A percentile compares a stretch with the other conserved stretches of the same genome.
Evolutionary conservation across 345 rosid species (phyloP).

Genomic region (Brassica nigra): DNA sequence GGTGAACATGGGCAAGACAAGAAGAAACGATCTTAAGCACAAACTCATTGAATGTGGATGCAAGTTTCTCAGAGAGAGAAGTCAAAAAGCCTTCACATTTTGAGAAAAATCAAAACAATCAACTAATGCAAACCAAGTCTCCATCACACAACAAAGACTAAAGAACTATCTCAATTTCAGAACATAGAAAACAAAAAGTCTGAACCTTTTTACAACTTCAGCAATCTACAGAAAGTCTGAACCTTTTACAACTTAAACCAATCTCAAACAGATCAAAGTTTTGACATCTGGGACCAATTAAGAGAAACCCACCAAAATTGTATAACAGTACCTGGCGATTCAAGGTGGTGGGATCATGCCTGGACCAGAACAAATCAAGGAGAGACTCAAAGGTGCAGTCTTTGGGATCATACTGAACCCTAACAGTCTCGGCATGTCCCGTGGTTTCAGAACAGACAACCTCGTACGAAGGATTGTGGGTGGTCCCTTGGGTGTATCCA

Average conservation of each 20-base stretch:
- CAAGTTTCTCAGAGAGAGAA: no score
- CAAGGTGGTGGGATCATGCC: constrained; percentile 90
- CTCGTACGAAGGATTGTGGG: constrained; percentile 67
- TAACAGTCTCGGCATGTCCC: constrained; percentile 70
- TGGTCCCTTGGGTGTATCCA: constrained; percentile 72
- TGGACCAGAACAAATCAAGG: constrained; percentile 81
- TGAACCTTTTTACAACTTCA: no score
- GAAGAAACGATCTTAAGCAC: no score
- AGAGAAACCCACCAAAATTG: constrained; percentile 22
- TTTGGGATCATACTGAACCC: constrained; percentile 88
- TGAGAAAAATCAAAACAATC: no score
- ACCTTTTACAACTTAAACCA: neutral
- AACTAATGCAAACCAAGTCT: no score
- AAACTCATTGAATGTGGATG: no score
- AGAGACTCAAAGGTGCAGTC: constrained; percentile 66
- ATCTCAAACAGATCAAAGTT: neutral
- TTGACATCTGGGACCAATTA: neutral
- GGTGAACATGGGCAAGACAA: no score
- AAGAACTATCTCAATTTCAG: no score
- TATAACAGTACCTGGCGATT: constrained; percentile 77
- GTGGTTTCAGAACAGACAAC: constrained; percentile 80
- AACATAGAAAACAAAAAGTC: no score
- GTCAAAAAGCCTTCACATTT: no score
- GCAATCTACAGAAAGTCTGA: no score
- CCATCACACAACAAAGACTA: no score